phyloP scores from a whole-genome alignment of 305 asterid species.

The Solanum hybrid region DNA sequence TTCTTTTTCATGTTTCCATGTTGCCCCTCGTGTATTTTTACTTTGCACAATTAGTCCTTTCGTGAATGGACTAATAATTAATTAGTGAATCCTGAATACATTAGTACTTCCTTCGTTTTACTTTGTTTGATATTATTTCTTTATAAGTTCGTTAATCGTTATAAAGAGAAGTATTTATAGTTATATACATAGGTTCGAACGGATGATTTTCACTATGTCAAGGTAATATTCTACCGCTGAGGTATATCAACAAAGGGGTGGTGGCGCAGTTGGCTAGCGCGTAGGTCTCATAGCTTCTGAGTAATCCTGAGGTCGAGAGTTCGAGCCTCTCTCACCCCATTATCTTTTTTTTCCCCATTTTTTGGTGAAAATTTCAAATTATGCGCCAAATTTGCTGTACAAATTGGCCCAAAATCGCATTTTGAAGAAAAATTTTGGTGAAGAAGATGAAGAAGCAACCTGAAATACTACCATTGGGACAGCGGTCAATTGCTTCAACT shows the following conservation, averaged over 20 bases:
- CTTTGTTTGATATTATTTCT: not conserved
- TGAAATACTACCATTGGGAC: not conserved
- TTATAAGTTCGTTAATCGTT: not conserved
- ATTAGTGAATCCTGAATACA: too few relatives aligned
- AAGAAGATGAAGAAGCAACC: not conserved
- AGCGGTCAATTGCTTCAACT: slow-evolving; percentile 7
- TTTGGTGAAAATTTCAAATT: not conserved
- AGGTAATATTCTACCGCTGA: rapidly evolving
- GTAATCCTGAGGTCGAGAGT: slow-evolving; percentile 96
- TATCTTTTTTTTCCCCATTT: not conserved
- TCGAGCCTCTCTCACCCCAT: slow-evolving; percentile 50
- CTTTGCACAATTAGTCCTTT: not conserved
- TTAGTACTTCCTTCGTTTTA: too few relatives aligned
- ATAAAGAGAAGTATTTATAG: not conserved
- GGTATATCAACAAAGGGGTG: not conserved
- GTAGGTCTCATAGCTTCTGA: slow-evolving; percentile 87
- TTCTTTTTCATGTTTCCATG: not conserved
- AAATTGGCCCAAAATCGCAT: not conserved
- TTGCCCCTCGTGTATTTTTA: not conserved
- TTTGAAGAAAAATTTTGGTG: not conserved
- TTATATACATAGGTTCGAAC: not conserved
- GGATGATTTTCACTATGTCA: not conserved
- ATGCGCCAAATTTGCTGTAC: not conserved
- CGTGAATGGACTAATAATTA: not conserved
- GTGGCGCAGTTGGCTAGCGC: slow-evolving; percentile 99